These are phyloP conservation scores for Aurinia saxatilis DNA, from an alignment of 345 rosid genomes.

Conservation along the genomic window DNA sequence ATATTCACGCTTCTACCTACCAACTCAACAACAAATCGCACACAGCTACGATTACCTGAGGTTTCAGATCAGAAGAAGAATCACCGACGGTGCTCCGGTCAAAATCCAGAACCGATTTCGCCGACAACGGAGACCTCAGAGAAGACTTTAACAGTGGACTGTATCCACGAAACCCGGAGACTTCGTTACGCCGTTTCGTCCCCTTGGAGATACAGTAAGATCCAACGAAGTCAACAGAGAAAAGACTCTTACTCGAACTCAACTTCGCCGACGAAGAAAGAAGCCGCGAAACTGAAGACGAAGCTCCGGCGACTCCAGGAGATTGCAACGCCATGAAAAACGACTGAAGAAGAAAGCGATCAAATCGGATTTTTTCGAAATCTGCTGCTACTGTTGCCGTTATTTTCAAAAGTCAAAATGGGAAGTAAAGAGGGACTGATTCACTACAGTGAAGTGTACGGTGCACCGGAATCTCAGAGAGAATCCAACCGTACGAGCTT, in stretches of 20 bases:
- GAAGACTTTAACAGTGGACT: conserved; percentile 32
- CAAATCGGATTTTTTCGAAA: conserved; percentile 9
- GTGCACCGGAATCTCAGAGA: conserved; percentile 14
- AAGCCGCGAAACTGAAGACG: conserved; percentile 42
- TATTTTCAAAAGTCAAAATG: conserved; percentile 12
- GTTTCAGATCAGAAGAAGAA: conserved; percentile 19
- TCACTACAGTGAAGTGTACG: not conserved
- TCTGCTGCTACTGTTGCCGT: conserved; percentile 19
- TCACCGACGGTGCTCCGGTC: conserved; percentile 38
- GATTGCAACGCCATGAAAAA: conserved; percentile 29
- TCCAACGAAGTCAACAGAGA: conserved; percentile 72
- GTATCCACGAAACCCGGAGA: conserved; percentile 26
- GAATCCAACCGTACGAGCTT: not conserved
- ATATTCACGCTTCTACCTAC: not conserved
- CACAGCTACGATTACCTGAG: conserved; percentile 18
- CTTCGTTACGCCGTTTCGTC: conserved; percentile 35
- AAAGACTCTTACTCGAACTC: conserved; percentile 28
- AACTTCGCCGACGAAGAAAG: conserved; percentile 33
- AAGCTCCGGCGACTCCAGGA: conserved; percentile 25
- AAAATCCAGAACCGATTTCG: conserved; percentile 37
- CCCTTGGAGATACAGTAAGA: conserved; percentile 40
- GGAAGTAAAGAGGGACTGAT: conserved; percentile 9
- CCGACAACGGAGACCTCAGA: conserved; percentile 25
- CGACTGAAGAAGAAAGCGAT: conserved; percentile 13
- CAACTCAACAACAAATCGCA: not conserved